Conservation (phyloP, 805 yeast genomes). For the Kuraishia capsulata region DNA sequence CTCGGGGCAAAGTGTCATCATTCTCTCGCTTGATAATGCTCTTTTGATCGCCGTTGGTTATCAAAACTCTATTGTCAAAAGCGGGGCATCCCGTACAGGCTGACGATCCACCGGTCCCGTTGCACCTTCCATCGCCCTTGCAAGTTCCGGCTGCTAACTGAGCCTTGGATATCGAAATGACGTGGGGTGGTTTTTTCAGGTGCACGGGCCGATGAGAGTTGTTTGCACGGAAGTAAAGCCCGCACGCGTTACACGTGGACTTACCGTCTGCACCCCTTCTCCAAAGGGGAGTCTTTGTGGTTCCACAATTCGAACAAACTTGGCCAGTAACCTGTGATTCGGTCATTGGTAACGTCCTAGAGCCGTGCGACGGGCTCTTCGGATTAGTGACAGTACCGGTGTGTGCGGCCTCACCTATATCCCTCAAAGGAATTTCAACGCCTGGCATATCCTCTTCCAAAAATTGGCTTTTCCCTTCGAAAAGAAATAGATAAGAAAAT, state of each 20-base stretch:
- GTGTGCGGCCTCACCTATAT: no score
- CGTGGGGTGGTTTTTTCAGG: slow-evolving; percentile 48
- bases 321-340: slow-evolving; percentile 27
- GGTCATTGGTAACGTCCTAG: not conserved
- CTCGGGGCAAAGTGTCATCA: not conserved
- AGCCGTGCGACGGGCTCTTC: not conserved
- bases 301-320: slow-evolving; percentile 44
- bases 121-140: slow-evolving; percentile 71
- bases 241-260: slow-evolving; percentile 51
- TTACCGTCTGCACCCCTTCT: slow-evolving; percentile 49
- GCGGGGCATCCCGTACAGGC: slow-evolving; percentile 84
- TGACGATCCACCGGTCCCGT: slow-evolving; percentile 78
- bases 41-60: slow-evolving; percentile 11
- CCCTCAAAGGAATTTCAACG: no score
- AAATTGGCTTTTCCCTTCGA: no score
- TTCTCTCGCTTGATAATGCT: not conserved
- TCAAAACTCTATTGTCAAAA: slow-evolving; percentile 56
- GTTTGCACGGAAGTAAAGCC: slow-evolving; percentile 46
- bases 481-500: no score
- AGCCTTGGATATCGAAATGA: slow-evolving; percentile 30
- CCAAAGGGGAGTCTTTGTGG: slow-evolving; percentile 51
- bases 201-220: slow-evolving; percentile 59
- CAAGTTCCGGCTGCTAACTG: slow-evolving; percentile 41
- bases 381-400: no score
- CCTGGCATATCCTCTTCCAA: no score